phyloP scores from a whole-genome alignment of 257 asterid genomes.

The Anisodus tanguticus region DNA sequence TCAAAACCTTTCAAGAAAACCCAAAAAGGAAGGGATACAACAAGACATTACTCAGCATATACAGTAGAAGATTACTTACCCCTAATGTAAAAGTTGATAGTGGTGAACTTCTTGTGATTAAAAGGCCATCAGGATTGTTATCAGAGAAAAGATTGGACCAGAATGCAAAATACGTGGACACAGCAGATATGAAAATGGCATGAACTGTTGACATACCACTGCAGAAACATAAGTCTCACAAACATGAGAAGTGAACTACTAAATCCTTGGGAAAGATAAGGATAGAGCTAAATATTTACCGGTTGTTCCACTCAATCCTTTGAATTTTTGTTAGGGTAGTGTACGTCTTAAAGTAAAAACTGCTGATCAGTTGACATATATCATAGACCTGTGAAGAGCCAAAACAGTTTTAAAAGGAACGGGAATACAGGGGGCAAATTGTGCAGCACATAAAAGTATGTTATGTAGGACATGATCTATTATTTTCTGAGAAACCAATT shows the following conservation, averaged over 20 bases:
- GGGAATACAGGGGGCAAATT: background rate
- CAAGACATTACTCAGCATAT: slow-evolving; percentile 27
- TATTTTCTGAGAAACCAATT: background rate
- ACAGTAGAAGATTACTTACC: slow-evolving; percentile 49
- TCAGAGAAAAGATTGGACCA: slow-evolving; percentile 86
- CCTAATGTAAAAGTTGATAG: slow-evolving; percentile 83
- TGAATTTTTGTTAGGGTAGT: slow-evolving; percentile 78
- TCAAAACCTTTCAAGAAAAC: background rate
- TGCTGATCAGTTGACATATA: slow-evolving; percentile 80
- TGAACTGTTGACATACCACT: slow-evolving; percentile 90
- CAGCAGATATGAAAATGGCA: slow-evolving; percentile 75
- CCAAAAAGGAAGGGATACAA: slow-evolving; percentile 20
- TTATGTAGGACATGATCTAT: background rate
- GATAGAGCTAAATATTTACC: slow-evolving; percentile 52
- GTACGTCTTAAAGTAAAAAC: slow-evolving; percentile 72
- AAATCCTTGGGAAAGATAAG: background rate
- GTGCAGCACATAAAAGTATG: background rate
- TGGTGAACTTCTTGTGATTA: slow-evolving; percentile 72
- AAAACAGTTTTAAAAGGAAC: slow-evolving; percentile 33
- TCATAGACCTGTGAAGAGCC: slow-evolving; percentile 67
- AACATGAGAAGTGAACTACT: slow-evolving; percentile 40
- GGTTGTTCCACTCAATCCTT: slow-evolving; percentile 88
- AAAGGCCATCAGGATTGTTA: slow-evolving; percentile 50
- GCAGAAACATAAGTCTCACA: slow-evolving; percentile 47
- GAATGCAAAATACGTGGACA: slow-evolving; percentile 83